A percentile compares a stretch with the other conserved stretches of the same genome.
Evolutionary conservation across 2,329 filamentous ascomycete genomes (phyloP).

Genomic region (Xylariales sp.): DNA sequence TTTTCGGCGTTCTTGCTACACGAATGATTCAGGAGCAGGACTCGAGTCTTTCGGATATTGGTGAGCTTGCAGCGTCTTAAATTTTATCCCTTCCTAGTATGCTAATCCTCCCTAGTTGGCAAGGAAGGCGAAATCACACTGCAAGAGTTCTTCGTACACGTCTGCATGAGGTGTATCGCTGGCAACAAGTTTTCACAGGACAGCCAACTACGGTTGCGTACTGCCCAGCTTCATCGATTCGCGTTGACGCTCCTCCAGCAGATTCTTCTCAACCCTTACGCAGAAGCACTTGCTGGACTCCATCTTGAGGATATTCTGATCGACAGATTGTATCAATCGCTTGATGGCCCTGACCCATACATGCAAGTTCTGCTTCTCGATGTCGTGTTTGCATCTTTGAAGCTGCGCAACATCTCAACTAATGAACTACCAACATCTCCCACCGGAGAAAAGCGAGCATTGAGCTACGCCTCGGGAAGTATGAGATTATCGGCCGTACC

Average conservation of each 20-base stretch:
- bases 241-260: conserved; percentile 67
- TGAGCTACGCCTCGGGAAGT: conserved; percentile 36
- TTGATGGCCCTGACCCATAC: conserved; percentile 60
- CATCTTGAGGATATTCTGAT: conserved; percentile 70
- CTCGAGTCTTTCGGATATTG: conserved; percentile 38
- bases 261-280: conserved; percentile 61
- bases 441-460: conserved; percentile 40
- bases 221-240: conserved; percentile 65
- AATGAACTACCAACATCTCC: conserved; percentile 39
- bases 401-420: conserved; percentile 48
- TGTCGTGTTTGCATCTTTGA: conserved; percentile 70
- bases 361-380: conserved; percentile 76
- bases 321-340: conserved; percentile 58
- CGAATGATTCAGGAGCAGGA: conserved; percentile 49
- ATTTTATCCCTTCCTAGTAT: conserved; percentile 16
- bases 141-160: conserved; percentile 64
- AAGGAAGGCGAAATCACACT: conserved; percentile 55
- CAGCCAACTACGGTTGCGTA: conserved; percentile 38
- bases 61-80: conserved; percentile 38
- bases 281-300: conserved; percentile 53
- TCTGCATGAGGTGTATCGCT: conserved; percentile 60
- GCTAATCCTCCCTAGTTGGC: conserved; percentile 35
- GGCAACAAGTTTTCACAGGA: conserved; percentile 31
- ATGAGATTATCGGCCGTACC: conserved; percentile 33
- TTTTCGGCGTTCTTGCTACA: conserved; percentile 67